phyloP scores from a whole-genome alignment of 2,329 filamentous ascomycete species.

The Onygenales sp. region DNA sequence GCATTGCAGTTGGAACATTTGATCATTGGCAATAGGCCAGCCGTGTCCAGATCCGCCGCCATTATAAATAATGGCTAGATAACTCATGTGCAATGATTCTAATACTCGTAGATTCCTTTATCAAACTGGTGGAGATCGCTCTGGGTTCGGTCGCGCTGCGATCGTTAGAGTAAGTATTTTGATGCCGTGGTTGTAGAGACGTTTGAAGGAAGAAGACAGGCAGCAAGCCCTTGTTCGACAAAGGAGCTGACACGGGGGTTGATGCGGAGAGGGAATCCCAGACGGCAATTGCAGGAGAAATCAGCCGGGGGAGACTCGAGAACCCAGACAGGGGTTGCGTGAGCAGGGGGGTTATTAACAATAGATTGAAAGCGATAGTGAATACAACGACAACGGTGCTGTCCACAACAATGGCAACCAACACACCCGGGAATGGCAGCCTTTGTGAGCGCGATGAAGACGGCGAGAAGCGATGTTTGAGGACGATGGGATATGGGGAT shows the following conservation, averaged over 20 bases:
- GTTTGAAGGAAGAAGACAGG: too few species aligned
- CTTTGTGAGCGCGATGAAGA: too few species aligned
- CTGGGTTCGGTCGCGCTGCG: background rate
- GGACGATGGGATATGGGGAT: too few species aligned
- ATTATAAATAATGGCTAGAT: background rate
- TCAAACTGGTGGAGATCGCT: background rate
- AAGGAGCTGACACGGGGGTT: background rate
- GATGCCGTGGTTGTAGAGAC: background rate
- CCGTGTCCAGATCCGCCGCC: conserved; percentile 27
- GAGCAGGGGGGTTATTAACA: background rate
- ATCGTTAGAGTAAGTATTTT: background rate
- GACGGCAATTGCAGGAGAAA: background rate
- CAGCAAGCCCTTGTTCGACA: background rate
- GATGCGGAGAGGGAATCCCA: background rate
- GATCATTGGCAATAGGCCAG: conserved; percentile 67
- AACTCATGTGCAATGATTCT: background rate
- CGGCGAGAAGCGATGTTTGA: too few species aligned
- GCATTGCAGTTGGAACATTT: conserved; percentile 75
- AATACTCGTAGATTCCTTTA: background rate
- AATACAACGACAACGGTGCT: too few species aligned
- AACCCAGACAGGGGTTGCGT: background rate
- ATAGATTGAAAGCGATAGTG: too few species aligned
- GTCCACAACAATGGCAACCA: too few species aligned
- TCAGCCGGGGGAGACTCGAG: background rate
- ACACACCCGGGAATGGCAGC: too few species aligned